Percentiles rank a stretch among this genome's conserved stretches.
Conservation (phyloP, 805 yeast species). For the Pichia rugopelliculosa region DNA sequence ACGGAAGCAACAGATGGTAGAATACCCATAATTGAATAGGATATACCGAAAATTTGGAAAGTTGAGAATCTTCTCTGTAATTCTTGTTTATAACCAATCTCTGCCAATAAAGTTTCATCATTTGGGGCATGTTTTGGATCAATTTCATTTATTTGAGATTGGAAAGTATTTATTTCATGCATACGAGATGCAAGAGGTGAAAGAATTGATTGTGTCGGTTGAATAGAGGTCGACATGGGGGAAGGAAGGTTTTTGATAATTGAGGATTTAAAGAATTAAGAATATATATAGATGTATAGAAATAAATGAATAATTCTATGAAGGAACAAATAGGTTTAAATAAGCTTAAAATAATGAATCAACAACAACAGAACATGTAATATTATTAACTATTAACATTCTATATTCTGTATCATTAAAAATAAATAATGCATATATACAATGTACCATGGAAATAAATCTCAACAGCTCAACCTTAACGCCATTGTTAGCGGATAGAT, state of each 20-base stretch:
- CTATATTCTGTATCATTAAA: no score
- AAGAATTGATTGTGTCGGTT: not conserved
- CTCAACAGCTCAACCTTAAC: no score
- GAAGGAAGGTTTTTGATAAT: no score
- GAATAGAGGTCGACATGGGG: not conserved
- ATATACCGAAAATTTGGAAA: conserved; percentile 56
- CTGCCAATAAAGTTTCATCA: conserved; percentile 30
- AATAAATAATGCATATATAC: no score
- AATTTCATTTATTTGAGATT: conserved; percentile 12
- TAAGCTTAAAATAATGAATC: no score
- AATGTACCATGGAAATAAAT: no score
- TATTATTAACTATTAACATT: no score
- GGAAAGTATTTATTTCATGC: conserved; percentile 11
- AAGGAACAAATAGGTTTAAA: no score
- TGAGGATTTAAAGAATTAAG: not conserved
- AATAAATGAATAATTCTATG: no score
- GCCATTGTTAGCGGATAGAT: no score
- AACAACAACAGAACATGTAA: no score
- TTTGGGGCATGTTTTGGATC: conserved; percentile 9
- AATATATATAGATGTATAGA: no score
- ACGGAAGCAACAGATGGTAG: conserved; percentile 53
- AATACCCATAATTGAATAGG: conserved; percentile 61
- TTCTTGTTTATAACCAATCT: conserved; percentile 62
- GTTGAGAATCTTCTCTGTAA: conserved; percentile 48
- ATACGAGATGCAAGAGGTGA: conserved; percentile 10